A percentile compares a stretch with the other conserved stretches of the same genome.
phyloP scores from a whole-genome alignment of 1,284 basidiomycete genomes.

The Ganoderma boninense region DNA sequence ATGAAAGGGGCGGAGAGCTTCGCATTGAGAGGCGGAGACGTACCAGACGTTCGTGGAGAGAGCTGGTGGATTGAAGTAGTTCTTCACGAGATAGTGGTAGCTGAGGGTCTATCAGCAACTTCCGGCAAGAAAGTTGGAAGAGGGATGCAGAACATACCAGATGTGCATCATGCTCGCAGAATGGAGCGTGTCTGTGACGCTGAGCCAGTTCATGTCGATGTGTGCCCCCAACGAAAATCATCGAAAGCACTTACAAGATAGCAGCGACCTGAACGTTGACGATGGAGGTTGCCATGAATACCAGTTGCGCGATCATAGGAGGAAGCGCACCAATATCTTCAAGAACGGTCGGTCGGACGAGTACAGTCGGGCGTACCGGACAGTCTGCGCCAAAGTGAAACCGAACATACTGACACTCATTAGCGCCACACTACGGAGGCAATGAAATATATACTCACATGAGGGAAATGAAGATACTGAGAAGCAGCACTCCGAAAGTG shows the following conservation, averaged over 20 bases:
- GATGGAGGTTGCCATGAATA: not conserved
- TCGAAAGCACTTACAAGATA: not conserved
- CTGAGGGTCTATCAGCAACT: not conserved
- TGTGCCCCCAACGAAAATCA: no score
- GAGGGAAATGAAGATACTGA: not conserved
- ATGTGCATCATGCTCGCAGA: not conserved
- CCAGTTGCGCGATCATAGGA: not conserved
- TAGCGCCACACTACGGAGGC: not conserved
- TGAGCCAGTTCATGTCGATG: not conserved
- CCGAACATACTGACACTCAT: not conserved
- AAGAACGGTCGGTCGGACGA: not conserved
- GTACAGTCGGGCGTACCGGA: not conserved
- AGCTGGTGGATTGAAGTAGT: not conserved
- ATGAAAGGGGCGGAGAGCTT: no score
- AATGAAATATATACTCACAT: not conserved
- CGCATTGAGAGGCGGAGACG: not conserved
- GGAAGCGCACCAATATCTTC: not conserved
- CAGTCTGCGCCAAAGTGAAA: not conserved
- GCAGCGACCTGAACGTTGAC: not conserved
- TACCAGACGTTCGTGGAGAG: not conserved
- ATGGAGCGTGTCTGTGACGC: not conserved
- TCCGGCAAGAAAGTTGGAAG: not conserved
- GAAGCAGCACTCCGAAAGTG: not conserved
- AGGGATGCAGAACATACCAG: not conserved
- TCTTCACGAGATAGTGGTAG: not conserved